Base-by-base conservation (phyloP, 768 basidiomycete species). In the Lactifluus rugatus region DNA sequence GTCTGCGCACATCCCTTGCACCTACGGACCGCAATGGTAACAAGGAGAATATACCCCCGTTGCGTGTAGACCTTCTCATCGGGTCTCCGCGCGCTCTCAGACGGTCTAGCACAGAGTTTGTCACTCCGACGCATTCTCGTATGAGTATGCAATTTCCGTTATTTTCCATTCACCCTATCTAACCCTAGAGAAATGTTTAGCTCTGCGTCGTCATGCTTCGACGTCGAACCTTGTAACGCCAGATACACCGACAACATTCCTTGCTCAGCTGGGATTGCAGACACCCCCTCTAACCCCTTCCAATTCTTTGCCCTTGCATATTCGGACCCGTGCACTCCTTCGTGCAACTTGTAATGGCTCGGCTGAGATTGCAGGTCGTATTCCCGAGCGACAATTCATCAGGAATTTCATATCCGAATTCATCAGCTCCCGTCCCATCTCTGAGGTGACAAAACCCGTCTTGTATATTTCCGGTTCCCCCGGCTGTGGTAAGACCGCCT, bases 401-500 rank as follows among this genome's bases (percentile, higher is more conserved):
- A 69, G 73, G 19, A 68, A 75, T 11, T 93, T 91, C 71, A 68
- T 91, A 63, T 66, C 72, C 21, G 73, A 78, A 5, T 85, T 87
- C 66, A 66, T 81, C 23, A 68, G 71, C 28, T 71, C 66, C 19
- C 57, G 39, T 1, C 47, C 44, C 19, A 69, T 46, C 66, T 66
- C 19, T 65, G 64, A 25, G 58, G 60, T 4, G 53, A 44, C 60
- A 23, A 66, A 71, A 26, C 74, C 81, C 10, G 77, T 81, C 44
- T 75, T 95, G 57, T 97, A 94, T 70, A 84, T 97, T 52, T 94
- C 93, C 9, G 95, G 95, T 9, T 82, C 91, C 1, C 93, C 93
- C 3, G 95, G 94, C 1, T 92, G 91, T 2, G 92, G 92, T 19
- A 94, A 95, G 74, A 94, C 90, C 1, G 92, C 90, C 0, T 74